Conservation (phyloP, 2,329 filamentous ascomycete genomes). For the Myriosclerotinia duriaeana region DNA sequence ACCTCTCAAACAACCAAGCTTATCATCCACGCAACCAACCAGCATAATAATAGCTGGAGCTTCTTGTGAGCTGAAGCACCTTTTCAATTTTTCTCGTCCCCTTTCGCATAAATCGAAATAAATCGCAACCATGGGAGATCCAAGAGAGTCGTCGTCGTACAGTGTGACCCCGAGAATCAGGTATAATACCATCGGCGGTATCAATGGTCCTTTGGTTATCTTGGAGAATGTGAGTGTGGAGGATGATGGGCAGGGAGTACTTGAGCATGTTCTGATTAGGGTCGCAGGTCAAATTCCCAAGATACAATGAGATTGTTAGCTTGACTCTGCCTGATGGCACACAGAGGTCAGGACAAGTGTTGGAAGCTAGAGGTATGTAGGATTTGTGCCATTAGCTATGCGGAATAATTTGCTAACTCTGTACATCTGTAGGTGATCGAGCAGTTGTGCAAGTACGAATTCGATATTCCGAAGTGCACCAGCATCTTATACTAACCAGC, state of each 20-base stretch:
- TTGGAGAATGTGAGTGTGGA: conserved; percentile 80
- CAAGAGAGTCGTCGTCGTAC: conserved; percentile 43
- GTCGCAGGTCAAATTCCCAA: conserved; percentile 87
- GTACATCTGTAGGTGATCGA: conserved; percentile 65
- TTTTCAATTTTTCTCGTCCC: not conserved
- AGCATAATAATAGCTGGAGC: conserved; percentile 23
- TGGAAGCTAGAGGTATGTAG: conserved; percentile 85
- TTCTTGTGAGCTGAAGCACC: conserved; percentile 23
- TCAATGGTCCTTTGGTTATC: conserved; percentile 97
- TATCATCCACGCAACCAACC: conserved; percentile 15
- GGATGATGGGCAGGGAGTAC: not conserved
- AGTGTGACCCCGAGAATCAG: conserved; percentile 69
- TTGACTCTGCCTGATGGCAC: conserved; percentile 94
- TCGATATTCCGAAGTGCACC: not conserved
- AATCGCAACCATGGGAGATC: conserved; percentile 40
- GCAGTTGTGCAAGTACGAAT: conserved; percentile 84
- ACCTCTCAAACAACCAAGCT: conserved; percentile 24
- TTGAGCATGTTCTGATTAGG: conserved; percentile 29
- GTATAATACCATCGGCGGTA: conserved; percentile 97
- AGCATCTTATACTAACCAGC: conserved; percentile 35
- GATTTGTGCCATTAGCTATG: conserved; percentile 18
- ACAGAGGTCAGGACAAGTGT: conserved; percentile 88
- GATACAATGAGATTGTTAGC: conserved; percentile 97
- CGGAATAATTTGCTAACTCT: conserved; percentile 28
- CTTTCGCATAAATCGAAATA: conserved; percentile 1